Conservation (phyloP, 371 early-diverging fungal species). For the Apophysomyces variabilis region DNA sequence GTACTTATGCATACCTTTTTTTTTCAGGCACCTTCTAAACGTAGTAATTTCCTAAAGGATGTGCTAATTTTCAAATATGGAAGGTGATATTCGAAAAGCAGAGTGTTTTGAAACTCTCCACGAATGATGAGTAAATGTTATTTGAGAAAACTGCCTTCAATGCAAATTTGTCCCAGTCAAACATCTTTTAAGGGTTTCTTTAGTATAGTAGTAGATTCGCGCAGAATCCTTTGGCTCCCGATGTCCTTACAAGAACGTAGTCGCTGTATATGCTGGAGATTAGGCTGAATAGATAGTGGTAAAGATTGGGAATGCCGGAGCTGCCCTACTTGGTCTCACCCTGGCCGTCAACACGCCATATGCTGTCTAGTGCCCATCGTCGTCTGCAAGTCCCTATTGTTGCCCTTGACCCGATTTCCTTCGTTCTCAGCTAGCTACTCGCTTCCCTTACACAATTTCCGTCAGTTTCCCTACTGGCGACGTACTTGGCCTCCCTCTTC, state of each 20-base stretch:
- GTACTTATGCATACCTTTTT: too few relatives aligned
- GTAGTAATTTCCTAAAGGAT: too few relatives aligned
- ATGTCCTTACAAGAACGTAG: slow-evolving; percentile 10
- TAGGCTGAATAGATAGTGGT: slow-evolving; percentile 14
- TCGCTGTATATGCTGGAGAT: slow-evolving; percentile 15
- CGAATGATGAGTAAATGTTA: too few relatives aligned
- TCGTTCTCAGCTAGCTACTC: slow-evolving; percentile 7
- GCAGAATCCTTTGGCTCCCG: slow-evolving; percentile 6
- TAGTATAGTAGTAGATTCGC: too few relatives aligned
- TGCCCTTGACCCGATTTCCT: neutral
- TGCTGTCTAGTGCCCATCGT: neutral
- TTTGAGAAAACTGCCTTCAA: too few relatives aligned
- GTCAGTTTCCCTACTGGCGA: neutral
- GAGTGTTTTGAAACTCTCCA: too few relatives aligned
- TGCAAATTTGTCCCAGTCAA: too few relatives aligned
- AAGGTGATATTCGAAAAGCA: too few relatives aligned
- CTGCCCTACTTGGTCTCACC: neutral
- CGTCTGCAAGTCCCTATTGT: neutral
- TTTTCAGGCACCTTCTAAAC: too few relatives aligned
- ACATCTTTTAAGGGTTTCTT: too few relatives aligned
- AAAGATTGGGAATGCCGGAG: neutral
- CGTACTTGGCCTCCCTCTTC: slow-evolving; percentile 9
- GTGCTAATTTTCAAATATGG: too few relatives aligned
- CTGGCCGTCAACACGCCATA: neutral
- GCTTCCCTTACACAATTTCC: neutral